These are phyloP conservation scores for Starmera pachycereana DNA, from an alignment of 805 yeast genomes.

Conservation along the genomic window DNA sequence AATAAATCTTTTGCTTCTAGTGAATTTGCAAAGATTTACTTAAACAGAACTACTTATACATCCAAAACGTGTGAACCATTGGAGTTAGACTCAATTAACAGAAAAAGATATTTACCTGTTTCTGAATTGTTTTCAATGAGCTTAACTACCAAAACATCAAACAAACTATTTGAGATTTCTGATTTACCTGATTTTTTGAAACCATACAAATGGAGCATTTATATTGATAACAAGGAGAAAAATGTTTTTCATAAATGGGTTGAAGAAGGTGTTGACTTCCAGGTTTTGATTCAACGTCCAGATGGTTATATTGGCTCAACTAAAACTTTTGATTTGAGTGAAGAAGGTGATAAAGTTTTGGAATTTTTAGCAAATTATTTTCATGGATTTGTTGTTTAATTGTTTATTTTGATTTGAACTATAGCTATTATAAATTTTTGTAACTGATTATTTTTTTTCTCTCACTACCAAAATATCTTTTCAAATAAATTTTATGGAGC, in stretches of 20 bases:
- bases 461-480: no score
- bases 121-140: constrained; percentile 3
- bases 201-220: constrained; percentile 7
- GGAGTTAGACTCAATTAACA: constrained; percentile 2
- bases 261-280: background rate
- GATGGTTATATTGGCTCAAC: constrained; percentile 15
- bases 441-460: no score
- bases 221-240: background rate
- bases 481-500: no score
- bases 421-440: no score
- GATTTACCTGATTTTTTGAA: constrained; percentile 4
- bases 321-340: background rate
- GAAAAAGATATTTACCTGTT: constrained; percentile 5
- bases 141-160: background rate
- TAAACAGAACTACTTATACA: background rate
- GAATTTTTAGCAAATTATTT: no score
- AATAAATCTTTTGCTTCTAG: background rate
- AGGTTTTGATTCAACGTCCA: constrained; percentile 12
- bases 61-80: background rate
- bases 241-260: background rate
- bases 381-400: no score
- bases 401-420: no score
- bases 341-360: background rate
- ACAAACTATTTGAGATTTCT: constrained; percentile 1
- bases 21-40: background rate